Conservation (phyloP, 768 basidiomycete species). For the Chalciporus piperatus region DNA sequence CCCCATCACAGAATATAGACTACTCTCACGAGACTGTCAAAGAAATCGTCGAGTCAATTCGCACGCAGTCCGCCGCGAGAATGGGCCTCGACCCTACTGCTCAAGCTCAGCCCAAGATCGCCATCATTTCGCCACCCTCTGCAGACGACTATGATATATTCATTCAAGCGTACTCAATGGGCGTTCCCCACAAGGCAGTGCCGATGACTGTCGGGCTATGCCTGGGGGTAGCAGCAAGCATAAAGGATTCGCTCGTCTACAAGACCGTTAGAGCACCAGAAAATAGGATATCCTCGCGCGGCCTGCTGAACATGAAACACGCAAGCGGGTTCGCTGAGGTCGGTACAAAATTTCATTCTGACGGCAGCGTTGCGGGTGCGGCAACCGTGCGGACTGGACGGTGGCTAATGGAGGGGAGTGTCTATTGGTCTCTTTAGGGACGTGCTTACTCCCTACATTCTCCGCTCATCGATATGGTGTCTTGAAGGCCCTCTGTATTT, state of each 20-base stretch:
- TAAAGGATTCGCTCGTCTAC: slow-evolving; percentile 55
- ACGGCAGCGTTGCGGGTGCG: slow-evolving; percentile 53
- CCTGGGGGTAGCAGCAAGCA: slow-evolving; percentile 59
- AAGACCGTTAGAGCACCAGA: slow-evolving; percentile 29
- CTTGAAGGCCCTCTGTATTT: too few relatives aligned
- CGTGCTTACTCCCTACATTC: too few relatives aligned
- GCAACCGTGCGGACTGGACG: slow-evolving; percentile 68
- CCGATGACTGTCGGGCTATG: slow-evolving; percentile 74
- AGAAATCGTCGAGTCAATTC: slow-evolving; percentile 48
- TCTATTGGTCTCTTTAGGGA: slow-evolving; percentile 49
- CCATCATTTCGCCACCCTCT: slow-evolving; percentile 44
- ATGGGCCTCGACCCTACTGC: slow-evolving; percentile 66
- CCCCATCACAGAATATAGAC: slow-evolving; percentile 14
- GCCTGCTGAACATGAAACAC: slow-evolving; percentile 52
- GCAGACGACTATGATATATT: slow-evolving; percentile 35
- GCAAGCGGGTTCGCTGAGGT: slow-evolving; percentile 69
- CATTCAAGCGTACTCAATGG: slow-evolving; percentile 67
- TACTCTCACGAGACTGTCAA: slow-evolving; percentile 9
- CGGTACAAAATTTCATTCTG: slow-evolving; percentile 47
- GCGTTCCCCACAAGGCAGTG: slow-evolving; percentile 65
- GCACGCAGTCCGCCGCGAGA: slow-evolving; percentile 49
- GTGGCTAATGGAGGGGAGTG: slow-evolving; percentile 66
- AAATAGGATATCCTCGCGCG: slow-evolving; percentile 22
- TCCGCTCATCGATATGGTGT: too few relatives aligned
- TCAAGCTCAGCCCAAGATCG: slow-evolving; percentile 72